Conservation (phyloP, 164 flowering plant species). For the Annona cherimola region DNA sequence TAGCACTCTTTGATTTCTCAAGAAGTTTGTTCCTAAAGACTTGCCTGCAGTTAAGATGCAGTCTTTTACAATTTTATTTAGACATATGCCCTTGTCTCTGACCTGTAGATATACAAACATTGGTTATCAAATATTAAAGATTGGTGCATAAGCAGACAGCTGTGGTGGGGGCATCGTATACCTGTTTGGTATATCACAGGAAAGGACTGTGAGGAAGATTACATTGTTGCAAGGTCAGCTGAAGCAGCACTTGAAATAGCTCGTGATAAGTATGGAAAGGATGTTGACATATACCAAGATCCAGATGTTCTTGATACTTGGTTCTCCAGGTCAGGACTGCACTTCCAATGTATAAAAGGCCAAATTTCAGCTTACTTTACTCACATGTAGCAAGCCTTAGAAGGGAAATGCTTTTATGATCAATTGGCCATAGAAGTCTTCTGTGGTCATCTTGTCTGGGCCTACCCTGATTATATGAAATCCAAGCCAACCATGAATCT, state of each 20-base stretch:
- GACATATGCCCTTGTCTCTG: not conserved
- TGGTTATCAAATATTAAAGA: conserved; percentile 91
- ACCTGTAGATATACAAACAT: conserved; percentile 74
- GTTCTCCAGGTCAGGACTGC: conserved; percentile 74
- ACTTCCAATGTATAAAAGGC: not conserved
- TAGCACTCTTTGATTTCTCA: not conserved
- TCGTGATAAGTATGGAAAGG: conserved; percentile 62
- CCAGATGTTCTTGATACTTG: conserved; percentile 99
- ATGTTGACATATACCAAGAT: conserved; percentile 85
- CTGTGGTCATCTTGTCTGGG: too few species aligned
- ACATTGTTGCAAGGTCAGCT: conserved; percentile 70
- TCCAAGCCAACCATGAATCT: too few species aligned
- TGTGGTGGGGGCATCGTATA: conserved; percentile 99
- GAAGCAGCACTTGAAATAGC: conserved; percentile 78
- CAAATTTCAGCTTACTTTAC: too few species aligned
- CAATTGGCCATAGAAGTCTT: too few species aligned
- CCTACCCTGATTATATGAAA: too few species aligned
- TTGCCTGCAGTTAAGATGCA: not conserved
- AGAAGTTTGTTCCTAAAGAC: not conserved
- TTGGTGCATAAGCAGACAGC: conserved; percentile 98
- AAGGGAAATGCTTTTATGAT: too few species aligned
- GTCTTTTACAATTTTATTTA: not conserved
- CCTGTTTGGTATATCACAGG: conserved; percentile 95
- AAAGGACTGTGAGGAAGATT: conserved; percentile 80
- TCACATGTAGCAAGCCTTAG: too few species aligned